Evolutionary conservation across 192 early-diverging fungal species (phyloP), one percentile per base, ranked within the genome.

Genomic region (Coemansia sp.): DNA sequence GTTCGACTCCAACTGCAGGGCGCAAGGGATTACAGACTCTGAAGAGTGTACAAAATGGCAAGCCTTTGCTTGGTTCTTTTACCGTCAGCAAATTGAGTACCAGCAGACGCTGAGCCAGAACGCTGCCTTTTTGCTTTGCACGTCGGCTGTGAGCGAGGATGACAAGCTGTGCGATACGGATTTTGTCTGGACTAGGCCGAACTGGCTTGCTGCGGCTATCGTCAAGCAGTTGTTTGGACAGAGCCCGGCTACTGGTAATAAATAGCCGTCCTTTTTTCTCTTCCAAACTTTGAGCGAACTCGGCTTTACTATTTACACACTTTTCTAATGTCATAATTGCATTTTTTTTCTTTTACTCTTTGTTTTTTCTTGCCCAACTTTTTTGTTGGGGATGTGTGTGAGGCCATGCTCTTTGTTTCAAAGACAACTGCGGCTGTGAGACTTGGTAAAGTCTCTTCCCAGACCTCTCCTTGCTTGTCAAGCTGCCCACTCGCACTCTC

Each of bases 91-190:
- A 68, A 55, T 78, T 39, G 77, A 78, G 77, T 84, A 84, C 61
- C 77, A 84, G 76, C 81, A 84, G 65, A 84, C 81, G 32, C 64
- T 84, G 37, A 84, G 76, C 57, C 76, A 79, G 70, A 84, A 79
- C 47, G 81, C 77, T 16, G 76, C 74, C 11, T 63, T 84, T 23
- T 68, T 84, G 32, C 57, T 78, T n/a, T 84, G 81, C 46, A 61
- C 73, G 2, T 60, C 59, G 16, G 16, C 63, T 2, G 74, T 79
- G 1, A 11, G 11, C 0, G 81, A 84, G 67, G 81, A 84, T 30
- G 42, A 73, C 55, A 17, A 38, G 37, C 32, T 55, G 5, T 84
- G 81, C 42, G 73, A 78, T 38, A 38, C 33, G 10, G 81, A 74
- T n/a, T 84, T 84, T 62, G 81, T 84, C 23, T 84, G 81, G 81